Percentiles rank a stretch among this genome's conserved stretches.
Evolutionary conservation across 1,284 basidiomycete genomes (phyloP).

Genomic region (Pascua guehoae): DNA sequence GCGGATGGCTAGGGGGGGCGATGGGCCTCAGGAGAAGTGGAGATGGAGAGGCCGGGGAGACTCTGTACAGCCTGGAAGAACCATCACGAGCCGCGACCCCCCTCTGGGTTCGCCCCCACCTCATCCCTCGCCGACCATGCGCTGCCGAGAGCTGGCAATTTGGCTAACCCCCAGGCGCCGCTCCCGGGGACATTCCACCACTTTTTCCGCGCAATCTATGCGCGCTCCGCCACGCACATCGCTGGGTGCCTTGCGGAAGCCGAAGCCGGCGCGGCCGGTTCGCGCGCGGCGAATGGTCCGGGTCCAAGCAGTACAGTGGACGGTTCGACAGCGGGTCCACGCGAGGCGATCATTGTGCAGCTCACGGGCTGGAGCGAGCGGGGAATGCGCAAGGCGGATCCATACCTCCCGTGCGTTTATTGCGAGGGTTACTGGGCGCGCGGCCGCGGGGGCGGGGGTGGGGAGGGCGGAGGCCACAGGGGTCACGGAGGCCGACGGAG

Average conservation of each 20-base stretch:
- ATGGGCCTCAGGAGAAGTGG: too few species aligned
- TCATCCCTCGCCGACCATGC: too few species aligned
- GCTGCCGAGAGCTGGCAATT: too few species aligned
- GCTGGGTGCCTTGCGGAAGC: neutral
- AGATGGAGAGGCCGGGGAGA: neutral
- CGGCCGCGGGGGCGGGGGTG: too few species aligned
- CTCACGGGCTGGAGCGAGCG: slow-evolving; percentile 41
- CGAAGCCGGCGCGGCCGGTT: neutral
- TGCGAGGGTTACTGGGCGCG: too few species aligned
- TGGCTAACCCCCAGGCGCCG: slow-evolving; percentile 31
- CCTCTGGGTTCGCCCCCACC: neutral
- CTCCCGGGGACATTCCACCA: slow-evolving; percentile 28
- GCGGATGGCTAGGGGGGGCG: too few species aligned
- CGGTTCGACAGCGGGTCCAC: neutral
- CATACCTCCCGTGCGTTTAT: slow-evolving; percentile 33
- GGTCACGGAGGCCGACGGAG: neutral
- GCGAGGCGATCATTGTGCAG: slow-evolving; percentile 36
- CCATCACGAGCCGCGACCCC: too few species aligned
- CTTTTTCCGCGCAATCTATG: slow-evolving; percentile 36
- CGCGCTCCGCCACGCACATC: slow-evolving; percentile 16
- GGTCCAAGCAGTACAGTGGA: neutral
- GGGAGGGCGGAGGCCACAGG: too few species aligned
- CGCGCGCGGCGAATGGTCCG: too few species aligned
- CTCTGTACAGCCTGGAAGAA: neutral
- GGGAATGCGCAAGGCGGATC: slow-evolving; percentile 39